phyloP scores from a whole-genome alignment of 2,329 filamentous ascomycete genomes.

The Venturia aucupariae region DNA sequence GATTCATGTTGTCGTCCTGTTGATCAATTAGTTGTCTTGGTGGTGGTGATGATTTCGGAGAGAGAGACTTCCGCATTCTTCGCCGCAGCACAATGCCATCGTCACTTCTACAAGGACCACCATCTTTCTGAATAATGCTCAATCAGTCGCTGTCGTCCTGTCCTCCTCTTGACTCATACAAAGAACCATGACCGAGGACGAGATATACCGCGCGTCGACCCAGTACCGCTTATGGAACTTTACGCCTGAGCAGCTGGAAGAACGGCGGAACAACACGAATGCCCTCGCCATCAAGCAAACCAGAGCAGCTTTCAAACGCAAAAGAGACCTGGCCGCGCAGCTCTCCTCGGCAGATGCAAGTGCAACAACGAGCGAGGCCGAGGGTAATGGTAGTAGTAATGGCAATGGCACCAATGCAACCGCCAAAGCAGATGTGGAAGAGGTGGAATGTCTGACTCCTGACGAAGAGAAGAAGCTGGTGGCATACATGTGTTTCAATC shows the following conservation, averaged over 20 bases:
- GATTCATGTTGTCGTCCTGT: background rate
- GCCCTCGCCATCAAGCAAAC: conserved; percentile 62
- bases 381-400: conserved; percentile 19
- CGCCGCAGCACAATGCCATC: background rate
- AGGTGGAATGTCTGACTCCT: conserved; percentile 70
- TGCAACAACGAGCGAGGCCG: conserved; percentile 11
- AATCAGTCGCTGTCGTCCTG: background rate
- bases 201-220: conserved; percentile 78
- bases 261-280: conserved; percentile 72
- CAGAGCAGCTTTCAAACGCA: conserved; percentile 45
- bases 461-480: conserved; percentile 77
- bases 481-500: conserved; percentile 62
- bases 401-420: conserved; percentile 19
- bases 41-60: background rate
- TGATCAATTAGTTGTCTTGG: too few relatives aligned
- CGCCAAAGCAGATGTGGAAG: conserved; percentile 33
- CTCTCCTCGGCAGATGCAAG: background rate
- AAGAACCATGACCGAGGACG: conserved; percentile 70
- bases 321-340: background rate
- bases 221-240: conserved; percentile 94
- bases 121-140: background rate
- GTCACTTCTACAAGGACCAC: background rate
- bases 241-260: conserved; percentile 59
- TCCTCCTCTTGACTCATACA: background rate
- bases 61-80: background rate